Percentiles rank a stretch among this genome's conserved stretches.
Evolutionary conservation across 805 yeast species (phyloP).

Genomic region (Starmerella kuoi): DNA sequence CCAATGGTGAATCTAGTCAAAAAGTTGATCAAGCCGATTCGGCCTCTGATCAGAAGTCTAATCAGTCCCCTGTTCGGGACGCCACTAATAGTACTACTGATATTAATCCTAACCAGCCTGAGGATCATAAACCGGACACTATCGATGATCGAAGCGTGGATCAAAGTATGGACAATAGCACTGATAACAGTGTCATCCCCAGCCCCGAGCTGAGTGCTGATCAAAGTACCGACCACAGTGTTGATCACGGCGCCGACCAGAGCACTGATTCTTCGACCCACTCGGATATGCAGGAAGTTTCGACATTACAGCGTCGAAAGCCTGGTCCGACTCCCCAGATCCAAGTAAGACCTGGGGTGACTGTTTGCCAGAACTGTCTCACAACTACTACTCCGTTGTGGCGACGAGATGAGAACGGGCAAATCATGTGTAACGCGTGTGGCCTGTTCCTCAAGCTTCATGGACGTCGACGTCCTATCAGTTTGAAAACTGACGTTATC

Average conservation of each 20-base stretch:
- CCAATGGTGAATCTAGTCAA: no score
- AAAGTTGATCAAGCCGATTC: no score
- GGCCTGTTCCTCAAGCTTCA: conserved; percentile 86
- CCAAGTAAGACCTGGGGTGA: conserved; percentile 18
- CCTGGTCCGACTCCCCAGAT: conserved; percentile 18
- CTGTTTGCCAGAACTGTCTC: conserved; percentile 70
- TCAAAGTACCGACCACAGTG: no score
- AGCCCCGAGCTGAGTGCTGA: no score
- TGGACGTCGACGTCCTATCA: conserved; percentile 86
- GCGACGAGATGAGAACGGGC: conserved; percentile 88
- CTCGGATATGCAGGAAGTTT: conserved; percentile 1
- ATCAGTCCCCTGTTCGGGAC: no score
- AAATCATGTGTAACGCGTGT: conserved; percentile 92
- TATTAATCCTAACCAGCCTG: no score
- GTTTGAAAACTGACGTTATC: conserved; percentile 84
- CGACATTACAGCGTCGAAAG: conserved; percentile 9
- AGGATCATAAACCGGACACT: no score
- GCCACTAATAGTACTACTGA: no score
- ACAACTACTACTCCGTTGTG: conserved; percentile 90
- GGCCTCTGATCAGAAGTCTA: no score
- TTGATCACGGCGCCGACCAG: not conserved
- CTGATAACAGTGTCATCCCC: no score
- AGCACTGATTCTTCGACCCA: not conserved
- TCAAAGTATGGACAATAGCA: no score
- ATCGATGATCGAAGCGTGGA: no score